Conservation (phyloP, 78 protist species). For the Dictyostelium citrinum region DNA sequence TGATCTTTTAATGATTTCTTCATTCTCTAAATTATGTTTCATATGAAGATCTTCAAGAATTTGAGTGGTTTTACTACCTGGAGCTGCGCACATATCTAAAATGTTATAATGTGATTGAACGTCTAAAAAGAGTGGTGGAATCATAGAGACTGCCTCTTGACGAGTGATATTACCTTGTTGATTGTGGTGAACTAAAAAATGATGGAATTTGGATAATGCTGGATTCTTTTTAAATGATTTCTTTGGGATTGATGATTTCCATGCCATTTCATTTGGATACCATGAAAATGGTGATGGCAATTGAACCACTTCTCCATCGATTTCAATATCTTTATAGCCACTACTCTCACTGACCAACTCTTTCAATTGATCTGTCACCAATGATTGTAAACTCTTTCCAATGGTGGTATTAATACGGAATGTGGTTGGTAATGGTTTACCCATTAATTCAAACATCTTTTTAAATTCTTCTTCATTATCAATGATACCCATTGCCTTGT, state of each 20-base stretch:
- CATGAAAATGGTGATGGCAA: constrained; percentile 31
- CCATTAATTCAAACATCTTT: constrained; percentile 21
- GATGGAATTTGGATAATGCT: constrained; percentile 30
- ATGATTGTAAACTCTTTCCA: constrained; percentile 1
- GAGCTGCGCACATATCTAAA: constrained; percentile 99
- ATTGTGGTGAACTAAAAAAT: constrained; percentile 59
- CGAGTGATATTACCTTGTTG: constrained; percentile 81
- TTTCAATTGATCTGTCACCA: constrained; percentile 10
- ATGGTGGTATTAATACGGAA: constrained; percentile 56
- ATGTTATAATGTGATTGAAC: constrained; percentile 78
- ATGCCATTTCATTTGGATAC: constrained; percentile 80
- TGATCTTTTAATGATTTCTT: background rate
- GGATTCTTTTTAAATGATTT: constrained; percentile 53
- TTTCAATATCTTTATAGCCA: background rate
- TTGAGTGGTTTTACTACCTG: constrained; percentile 98
- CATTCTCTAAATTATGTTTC: background rate
- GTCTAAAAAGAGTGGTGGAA: constrained; percentile 80
- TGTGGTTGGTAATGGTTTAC: constrained; percentile 80
- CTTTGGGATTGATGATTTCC: constrained; percentile 56
- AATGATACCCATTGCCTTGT: background rate
- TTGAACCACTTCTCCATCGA: constrained; percentile 25
- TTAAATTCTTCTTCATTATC: constrained; percentile 54
- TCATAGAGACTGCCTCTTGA: constrained; percentile 86
- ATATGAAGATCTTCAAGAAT: constrained; percentile 89
- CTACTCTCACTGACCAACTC: background rate